Conservation (phyloP, 2,329 filamentous ascomycete species). For the Alternaria conjuncta region DNA sequence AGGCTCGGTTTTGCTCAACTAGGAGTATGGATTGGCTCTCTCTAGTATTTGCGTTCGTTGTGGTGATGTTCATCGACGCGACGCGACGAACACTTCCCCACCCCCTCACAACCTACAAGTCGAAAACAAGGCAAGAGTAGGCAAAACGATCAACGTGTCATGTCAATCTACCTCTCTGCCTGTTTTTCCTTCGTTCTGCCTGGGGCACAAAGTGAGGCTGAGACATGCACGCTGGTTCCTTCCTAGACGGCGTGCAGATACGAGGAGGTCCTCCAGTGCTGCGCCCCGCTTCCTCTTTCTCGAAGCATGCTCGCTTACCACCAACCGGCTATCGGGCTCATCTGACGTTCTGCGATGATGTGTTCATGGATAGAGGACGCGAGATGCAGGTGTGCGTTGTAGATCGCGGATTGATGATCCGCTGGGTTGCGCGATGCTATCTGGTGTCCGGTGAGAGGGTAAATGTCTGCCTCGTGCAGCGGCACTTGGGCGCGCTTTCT, state of each 20-base stretch:
- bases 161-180: not conserved
- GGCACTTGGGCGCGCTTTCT: not conserved
- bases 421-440: not conserved
- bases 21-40: accelerated
- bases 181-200: not conserved
- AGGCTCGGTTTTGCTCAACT: not conserved
- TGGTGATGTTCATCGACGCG: not conserved
- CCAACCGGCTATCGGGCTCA: not conserved
- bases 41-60: not conserved
- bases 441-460: not conserved
- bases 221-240: not conserved
- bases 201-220: conserved; percentile 4
- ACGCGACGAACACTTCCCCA: not conserved
- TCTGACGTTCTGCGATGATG: not conserved
- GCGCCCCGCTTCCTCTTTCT: not conserved
- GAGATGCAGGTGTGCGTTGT: not conserved
- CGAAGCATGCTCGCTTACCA: not conserved
- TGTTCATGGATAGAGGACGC: not conserved
- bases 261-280: conserved; percentile 2
- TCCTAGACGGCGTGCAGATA: conserved; percentile 3
- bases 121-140: not conserved
- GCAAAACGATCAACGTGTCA: not conserved
- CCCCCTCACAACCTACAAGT: not conserved
- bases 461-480: not conserved
- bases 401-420: not conserved